A percentile compares a stretch with the other conserved stretches of the same genome.
phyloP scores from a whole-genome alignment of 2,329 filamentous ascomycete species.

The Pleomassaria siparia region DNA sequence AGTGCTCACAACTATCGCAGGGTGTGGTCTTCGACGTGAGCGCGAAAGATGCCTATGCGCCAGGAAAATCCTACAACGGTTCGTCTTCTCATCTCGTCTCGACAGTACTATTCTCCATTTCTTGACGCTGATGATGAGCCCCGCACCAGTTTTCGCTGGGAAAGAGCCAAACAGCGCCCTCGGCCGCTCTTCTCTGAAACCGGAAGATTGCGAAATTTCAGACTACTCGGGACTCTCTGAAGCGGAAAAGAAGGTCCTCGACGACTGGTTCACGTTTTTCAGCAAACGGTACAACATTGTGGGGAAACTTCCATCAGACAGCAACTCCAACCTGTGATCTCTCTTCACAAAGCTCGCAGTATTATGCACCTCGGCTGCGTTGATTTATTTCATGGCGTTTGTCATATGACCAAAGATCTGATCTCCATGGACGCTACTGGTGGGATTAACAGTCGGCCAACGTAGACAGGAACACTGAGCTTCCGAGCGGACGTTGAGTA shows the following conservation, averaged over 20 bases:
- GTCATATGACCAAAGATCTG: too few relatives aligned
- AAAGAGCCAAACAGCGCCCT: constrained; percentile 95
- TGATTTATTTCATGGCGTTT: too few relatives aligned
- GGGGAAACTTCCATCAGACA: constrained; percentile 48
- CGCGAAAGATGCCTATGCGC: constrained; percentile 82
- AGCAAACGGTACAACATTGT: constrained; percentile 94
- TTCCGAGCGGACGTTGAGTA: too few relatives aligned
- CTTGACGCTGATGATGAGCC: constrained; percentile 1
- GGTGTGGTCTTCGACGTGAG: constrained; percentile 94
- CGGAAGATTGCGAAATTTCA: constrained; percentile 70
- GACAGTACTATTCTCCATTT: background rate
- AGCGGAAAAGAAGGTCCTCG: constrained; percentile 79
- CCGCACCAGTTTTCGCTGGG: constrained; percentile 80
- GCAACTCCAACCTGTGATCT: background rate
- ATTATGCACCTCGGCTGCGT: too few relatives aligned
- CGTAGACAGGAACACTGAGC: too few relatives aligned
- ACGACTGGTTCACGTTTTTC: constrained; percentile 97
- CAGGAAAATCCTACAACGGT: constrained; percentile 85
- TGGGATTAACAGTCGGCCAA: too few relatives aligned
- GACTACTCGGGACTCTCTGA: constrained; percentile 83
- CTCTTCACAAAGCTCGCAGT: too few relatives aligned
- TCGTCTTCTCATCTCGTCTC: constrained; percentile 32
- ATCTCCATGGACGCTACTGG: too few relatives aligned
- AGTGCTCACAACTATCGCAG: constrained; percentile 47
- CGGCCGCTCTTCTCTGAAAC: constrained; percentile 80